Evolutionary conservation across 768 basidiomycete genomes (phyloP).

Genomic region (Lepiota venenata): DNA sequence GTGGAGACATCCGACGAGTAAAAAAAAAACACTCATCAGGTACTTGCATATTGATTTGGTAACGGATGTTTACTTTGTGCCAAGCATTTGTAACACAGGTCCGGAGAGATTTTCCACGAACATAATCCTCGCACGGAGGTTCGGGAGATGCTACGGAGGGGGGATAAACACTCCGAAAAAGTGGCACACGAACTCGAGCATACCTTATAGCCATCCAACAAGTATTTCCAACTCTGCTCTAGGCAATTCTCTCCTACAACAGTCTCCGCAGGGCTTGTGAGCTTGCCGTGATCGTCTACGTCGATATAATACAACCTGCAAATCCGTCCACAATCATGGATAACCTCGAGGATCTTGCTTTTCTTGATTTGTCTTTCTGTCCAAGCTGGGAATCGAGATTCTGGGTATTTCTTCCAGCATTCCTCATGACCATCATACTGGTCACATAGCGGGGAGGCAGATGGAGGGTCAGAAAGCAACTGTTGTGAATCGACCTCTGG

Average conservation of each 20-base stretch:
- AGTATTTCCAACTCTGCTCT: no score
- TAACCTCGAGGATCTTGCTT: slow-evolving; percentile 36
- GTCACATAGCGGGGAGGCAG: slow-evolving; percentile 34
- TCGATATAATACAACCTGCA: no score
- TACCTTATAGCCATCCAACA: no score
- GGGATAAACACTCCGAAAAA: background rate
- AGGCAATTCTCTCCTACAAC: no score
- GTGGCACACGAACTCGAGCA: no score
- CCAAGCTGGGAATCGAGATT: slow-evolving; percentile 56
- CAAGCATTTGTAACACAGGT: slow-evolving; percentile 56
- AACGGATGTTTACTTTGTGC: slow-evolving; percentile 39
- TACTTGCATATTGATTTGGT: no score
- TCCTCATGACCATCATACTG: slow-evolving; percentile 29
- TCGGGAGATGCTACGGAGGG: slow-evolving; percentile 12
- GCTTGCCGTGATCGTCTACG: no score
- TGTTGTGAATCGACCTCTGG: slow-evolving; percentile 34
- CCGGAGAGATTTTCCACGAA: slow-evolving; percentile 53
- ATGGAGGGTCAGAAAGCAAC: slow-evolving; percentile 26
- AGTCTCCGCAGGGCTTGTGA: no score
- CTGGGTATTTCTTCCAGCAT: slow-evolving; percentile 41
- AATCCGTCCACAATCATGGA: slow-evolving; percentile 21
- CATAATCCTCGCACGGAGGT: slow-evolving; percentile 42
- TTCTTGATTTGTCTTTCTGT: slow-evolving; percentile 39
- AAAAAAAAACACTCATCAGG: no score
- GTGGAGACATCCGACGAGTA: no score